A percentile compares a stretch with the other conserved stretches of the same genome.
Evolutionary conservation across 352 stramenopile genomes (phyloP).

Genomic region (Pythium brachiatum): DNA sequence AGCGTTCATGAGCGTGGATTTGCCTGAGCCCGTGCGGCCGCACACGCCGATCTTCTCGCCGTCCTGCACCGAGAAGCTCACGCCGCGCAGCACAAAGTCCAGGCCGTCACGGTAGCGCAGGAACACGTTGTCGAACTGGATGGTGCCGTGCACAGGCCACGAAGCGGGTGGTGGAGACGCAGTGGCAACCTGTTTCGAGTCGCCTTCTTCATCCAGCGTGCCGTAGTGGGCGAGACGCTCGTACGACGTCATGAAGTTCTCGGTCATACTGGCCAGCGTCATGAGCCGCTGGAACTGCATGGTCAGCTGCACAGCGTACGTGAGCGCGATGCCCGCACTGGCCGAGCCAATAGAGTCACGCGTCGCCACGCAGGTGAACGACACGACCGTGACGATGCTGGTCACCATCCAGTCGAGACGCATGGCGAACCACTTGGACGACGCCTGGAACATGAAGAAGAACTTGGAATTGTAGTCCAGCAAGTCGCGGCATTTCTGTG

Average conservation of each 20-base stretch:
- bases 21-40: constrained; percentile 64
- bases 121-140: constrained; percentile 41
- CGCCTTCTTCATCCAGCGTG: constrained; percentile 36
- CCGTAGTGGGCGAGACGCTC: constrained; percentile 53
- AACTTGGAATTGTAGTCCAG: constrained; percentile 41
- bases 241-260: constrained; percentile 91
- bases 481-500: constrained; percentile 18
- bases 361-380: constrained; percentile 22
- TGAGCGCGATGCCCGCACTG: constrained; percentile 82
- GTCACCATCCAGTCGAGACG: constrained; percentile 39
- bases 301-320: constrained; percentile 87
- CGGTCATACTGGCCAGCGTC: constrained; percentile 83
- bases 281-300: constrained; percentile 90
- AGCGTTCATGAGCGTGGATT: constrained; percentile 23
- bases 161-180: neutral
- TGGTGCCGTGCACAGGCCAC: constrained; percentile 18
- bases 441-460: constrained; percentile 32
- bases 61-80: constrained; percentile 51
- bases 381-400: constrained; percentile 27
- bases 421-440: constrained; percentile 38
- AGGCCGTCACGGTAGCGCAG: constrained; percentile 47
- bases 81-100: constrained; percentile 35
- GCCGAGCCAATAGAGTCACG: constrained; percentile 9
- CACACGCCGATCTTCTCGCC: constrained; percentile 77
- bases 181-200: constrained; percentile 64